Percentiles rank a stretch among this genome's conserved stretches.
Evolutionary conservation across 257 asterid genomes (phyloP).

Genomic region (Solanum chmielewskii): DNA sequence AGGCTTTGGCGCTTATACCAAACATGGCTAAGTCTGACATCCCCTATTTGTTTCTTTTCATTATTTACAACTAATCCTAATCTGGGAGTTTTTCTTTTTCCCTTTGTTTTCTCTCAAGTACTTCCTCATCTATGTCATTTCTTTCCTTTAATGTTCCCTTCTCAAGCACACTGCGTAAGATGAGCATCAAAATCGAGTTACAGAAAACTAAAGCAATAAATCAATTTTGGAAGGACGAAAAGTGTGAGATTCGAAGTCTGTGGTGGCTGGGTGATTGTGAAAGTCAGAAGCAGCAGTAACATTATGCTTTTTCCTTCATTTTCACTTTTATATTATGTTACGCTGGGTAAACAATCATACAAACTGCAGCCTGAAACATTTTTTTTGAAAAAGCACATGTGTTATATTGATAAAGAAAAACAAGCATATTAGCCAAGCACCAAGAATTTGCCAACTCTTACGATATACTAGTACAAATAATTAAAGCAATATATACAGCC

Average conservation of each 20-base stretch:
- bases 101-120: not conserved
- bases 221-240: not conserved
- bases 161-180: not conserved
- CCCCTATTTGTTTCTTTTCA: not conserved
- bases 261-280: not conserved
- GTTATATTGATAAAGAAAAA: not conserved
- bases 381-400: not conserved
- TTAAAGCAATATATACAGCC: not conserved
- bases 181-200: not conserved
- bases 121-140: not conserved
- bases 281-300: not conserved
- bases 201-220: not conserved
- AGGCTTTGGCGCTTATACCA: not conserved
- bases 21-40: not conserved
- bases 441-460: not conserved
- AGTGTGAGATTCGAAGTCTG: not conserved
- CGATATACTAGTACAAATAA: not conserved
- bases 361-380: not conserved
- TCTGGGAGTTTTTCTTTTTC: not conserved
- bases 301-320: not conserved
- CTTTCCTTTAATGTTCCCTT: not conserved
- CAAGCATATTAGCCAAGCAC: not conserved
- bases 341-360: not conserved
- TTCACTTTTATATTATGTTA: not conserved
- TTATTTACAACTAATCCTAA: not conserved